A percentile compares a stretch with the other conserved stretches of the same genome.
phyloP scores from a whole-genome alignment of 2,329 filamentous ascomycete species.

The Stagonosporopsis cucurbitacearum region DNA sequence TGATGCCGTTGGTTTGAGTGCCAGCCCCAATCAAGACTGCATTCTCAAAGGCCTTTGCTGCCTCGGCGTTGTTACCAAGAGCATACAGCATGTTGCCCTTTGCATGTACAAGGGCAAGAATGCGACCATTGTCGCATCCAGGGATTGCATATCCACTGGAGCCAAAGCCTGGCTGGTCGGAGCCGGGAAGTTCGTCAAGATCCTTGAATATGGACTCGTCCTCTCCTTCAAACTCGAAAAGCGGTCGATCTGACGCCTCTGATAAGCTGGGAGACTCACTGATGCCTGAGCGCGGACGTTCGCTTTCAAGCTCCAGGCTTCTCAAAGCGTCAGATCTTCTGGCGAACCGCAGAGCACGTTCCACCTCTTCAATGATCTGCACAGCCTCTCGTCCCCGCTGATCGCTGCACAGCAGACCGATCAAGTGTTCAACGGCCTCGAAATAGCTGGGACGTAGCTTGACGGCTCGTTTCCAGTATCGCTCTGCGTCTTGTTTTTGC shows the following conservation, averaged over 20 bases:
- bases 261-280: constrained; percentile 62
- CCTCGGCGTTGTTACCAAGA: constrained; percentile 78
- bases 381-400: constrained; percentile 85
- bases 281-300: constrained; percentile 65
- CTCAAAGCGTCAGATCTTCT: constrained; percentile 57
- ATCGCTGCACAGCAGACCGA: constrained; percentile 82
- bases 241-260: constrained; percentile 62
- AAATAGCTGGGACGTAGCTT: constrained; percentile 85
- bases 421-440: constrained; percentile 92
- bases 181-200: constrained; percentile 49
- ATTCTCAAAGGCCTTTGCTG: constrained; percentile 91
- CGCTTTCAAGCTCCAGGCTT: constrained; percentile 62
- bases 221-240: constrained; percentile 61
- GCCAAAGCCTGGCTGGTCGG: constrained; percentile 65
- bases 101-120: constrained; percentile 91
- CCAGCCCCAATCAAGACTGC: constrained; percentile 89
- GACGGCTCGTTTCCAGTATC: constrained; percentile 85
- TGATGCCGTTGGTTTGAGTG: constrained; percentile 71
- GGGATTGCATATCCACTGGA: constrained; percentile 86
- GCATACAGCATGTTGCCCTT: constrained; percentile 99
- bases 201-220: constrained; percentile 49
- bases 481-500: constrained; percentile 81
- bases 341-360: constrained; percentile 68
- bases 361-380: constrained; percentile 83
- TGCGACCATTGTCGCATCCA: constrained; percentile 86